Base-by-base conservation (phyloP, 2,329 filamentous ascomycete species). In the Teratosphaeria zuluensis region DNA sequence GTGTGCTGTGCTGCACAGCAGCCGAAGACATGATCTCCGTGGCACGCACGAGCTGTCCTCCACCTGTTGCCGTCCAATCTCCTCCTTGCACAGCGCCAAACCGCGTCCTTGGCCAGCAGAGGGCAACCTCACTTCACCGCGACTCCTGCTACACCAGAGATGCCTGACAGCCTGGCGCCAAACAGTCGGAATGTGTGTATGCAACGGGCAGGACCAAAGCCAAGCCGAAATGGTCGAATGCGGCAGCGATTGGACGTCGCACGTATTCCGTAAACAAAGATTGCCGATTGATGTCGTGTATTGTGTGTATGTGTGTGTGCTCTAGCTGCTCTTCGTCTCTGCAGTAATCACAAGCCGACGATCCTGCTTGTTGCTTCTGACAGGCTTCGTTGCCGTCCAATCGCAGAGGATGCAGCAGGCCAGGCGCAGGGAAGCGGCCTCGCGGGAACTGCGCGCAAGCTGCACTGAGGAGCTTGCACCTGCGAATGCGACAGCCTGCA, bases 21-120 rank as follows among this genome's bases (percentile, higher is more conserved):
- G 69, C 69, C 56, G 67, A 68, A 64, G 69, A 71, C 69, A 71
- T 71, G 58, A 21, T 58, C 42, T 48, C 42, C 42, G 42, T 48
- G 16, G 9, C 42, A 48, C 42, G 42, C 42, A 48, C 42, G 42
- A 21, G 42, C 42, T 48, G 42, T 48, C 42, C 42, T 5, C 42
- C 42, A 48, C 42, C 42, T 48, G 42, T n/a, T 48, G 42, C 42
- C 21, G 42, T 48, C 42, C 42, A 48, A 21, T 48, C 5, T 48
- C 42, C 42, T 21, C 42, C 42, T 21, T 19, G 42, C 42, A 48
- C 42, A 48, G 42, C 42, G 19, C 42, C 42, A 48, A 28, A 6
- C 19, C 42, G 4, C 42, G 16, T 21, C 21, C 6, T 24, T 21
- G 24, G 24, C 24, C 24, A 28, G 24, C 24, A 28, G 24, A 28